Evolutionary conservation across 2,329 filamentous ascomycete genomes (phyloP).

Genomic region (Metarhizium sp.): DNA sequence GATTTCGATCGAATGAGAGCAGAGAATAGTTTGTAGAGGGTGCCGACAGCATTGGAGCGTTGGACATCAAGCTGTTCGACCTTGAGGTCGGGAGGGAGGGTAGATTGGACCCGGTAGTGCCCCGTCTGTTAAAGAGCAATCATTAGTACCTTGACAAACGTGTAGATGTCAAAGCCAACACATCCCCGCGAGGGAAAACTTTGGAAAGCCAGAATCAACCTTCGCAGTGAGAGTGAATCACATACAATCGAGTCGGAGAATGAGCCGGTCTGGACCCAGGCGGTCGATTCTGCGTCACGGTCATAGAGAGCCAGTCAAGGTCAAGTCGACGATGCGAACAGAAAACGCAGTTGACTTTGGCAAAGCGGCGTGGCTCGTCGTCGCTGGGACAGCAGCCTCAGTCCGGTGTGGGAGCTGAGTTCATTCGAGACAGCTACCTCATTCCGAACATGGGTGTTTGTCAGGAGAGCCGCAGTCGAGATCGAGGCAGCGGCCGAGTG

Average conservation of each 20-base stretch:
- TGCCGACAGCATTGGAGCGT: constrained; percentile 52
- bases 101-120: constrained; percentile 9
- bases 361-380: constrained; percentile 15
- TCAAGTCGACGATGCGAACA: constrained; percentile 10
- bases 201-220: not conserved
- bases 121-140: not conserved
- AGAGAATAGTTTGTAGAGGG: constrained; percentile 52
- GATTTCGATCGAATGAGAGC: constrained; percentile 52
- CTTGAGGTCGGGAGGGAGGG: constrained; percentile 11
- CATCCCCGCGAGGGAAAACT: not conserved
- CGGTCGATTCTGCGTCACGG: constrained; percentile 40
- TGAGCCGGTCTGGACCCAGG: constrained; percentile 51
- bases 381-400: constrained; percentile 29
- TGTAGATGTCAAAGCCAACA: not conserved
- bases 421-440: constrained; percentile 44
- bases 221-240: constrained; percentile 9
- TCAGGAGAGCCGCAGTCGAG: constrained; percentile 3
- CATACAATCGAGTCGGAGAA: constrained; percentile 46
- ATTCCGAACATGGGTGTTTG: constrained; percentile 32
- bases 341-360: constrained; percentile 14
- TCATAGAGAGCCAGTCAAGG: constrained; percentile 20
- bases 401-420: constrained; percentile 54
- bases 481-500: constrained; percentile 1
- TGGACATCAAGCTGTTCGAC: constrained; percentile 19
- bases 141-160: not conserved